Conservation (phyloP, 2,329 filamentous ascomycete species). For the Verticillium albo-atrum region DNA sequence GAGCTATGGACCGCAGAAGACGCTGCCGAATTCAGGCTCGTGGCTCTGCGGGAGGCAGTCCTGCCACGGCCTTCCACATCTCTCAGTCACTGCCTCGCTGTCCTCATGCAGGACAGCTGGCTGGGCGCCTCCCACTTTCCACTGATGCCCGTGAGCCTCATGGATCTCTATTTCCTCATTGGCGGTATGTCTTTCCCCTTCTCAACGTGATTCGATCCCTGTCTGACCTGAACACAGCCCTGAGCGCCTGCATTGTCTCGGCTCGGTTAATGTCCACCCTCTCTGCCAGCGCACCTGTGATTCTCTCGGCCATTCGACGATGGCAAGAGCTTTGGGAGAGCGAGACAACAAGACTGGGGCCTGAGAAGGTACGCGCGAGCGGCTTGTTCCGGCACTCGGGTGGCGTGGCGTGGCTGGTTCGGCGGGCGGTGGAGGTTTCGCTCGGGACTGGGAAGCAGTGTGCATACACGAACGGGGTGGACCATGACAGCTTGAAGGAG, state of each 20-base stretch:
- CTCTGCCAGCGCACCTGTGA: background rate
- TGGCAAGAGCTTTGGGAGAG: constrained; percentile 1
- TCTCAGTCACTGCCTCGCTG: constrained; percentile 11
- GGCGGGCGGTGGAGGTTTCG: background rate
- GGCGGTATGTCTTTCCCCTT: background rate
- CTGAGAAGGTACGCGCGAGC: background rate
- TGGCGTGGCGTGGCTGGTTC: background rate
- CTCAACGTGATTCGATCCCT: background rate
- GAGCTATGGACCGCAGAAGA: constrained; percentile 19
- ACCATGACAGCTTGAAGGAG: background rate
- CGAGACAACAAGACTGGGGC: background rate
- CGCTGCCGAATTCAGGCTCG: constrained; percentile 11
- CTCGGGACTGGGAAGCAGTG: background rate
- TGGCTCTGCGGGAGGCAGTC: background rate
- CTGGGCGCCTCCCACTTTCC: background rate
- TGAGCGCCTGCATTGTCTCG: background rate
- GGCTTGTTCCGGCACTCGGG: background rate
- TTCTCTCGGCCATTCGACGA: background rate
- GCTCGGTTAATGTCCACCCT: background rate
- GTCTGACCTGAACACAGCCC: background rate
- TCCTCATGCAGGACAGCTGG: constrained; percentile 14
- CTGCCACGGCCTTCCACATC: constrained; percentile 3
- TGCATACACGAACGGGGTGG: background rate
- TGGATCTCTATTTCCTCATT: background rate
- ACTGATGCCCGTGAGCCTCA: background rate